A percentile compares a stretch with the other conserved stretches of the same genome.
Conservation (phyloP, 1,284 basidiomycete species). For the Psilocybe mexicana region DNA sequence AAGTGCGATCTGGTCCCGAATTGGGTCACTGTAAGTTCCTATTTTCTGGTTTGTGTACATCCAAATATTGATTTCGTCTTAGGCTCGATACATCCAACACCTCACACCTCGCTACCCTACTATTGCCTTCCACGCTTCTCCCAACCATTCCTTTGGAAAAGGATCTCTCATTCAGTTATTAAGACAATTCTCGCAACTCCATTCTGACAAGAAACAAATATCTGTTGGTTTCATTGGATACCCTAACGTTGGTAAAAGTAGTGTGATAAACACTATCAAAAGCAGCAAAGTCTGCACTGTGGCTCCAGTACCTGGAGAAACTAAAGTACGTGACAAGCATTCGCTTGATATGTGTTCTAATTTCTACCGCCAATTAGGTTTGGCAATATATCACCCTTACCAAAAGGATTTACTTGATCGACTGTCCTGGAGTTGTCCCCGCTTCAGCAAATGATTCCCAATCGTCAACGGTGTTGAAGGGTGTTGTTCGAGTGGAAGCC, state of each 20-base stretch:
- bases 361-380: slow-evolving; percentile 50
- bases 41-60: slow-evolving; percentile 11
- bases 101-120: slow-evolving; percentile 94
- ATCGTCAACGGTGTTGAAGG: slow-evolving; percentile 94
- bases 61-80: slow-evolving; percentile 7
- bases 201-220: slow-evolving; percentile 99
- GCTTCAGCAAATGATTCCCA: slow-evolving; percentile 90
- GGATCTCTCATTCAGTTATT: slow-evolving; percentile 97
- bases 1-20: slow-evolving; percentile 99
- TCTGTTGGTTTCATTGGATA: slow-evolving; percentile 98
- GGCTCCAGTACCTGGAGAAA: slow-evolving; percentile 97
- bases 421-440: slow-evolving; percentile 98
- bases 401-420: slow-evolving; percentile 96
- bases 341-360: slow-evolving; percentile 11
- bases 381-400: slow-evolving; percentile 99
- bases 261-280: slow-evolving; percentile 98
- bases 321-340: slow-evolving; percentile 62
- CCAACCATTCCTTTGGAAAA: slow-evolving; percentile 99
- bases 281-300: slow-evolving; percentile 97
- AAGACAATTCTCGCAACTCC: slow-evolving; percentile 94
- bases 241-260: slow-evolving; percentile 97
- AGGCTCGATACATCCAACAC: slow-evolving; percentile 97
- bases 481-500: slow-evolving; percentile 96
- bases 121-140: slow-evolving; percentile 97
- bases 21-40: slow-evolving; percentile 91